These are phyloP conservation scores for Silene noctiflora DNA, from an alignment of 179 eudicot species.

Conservation along the genomic window DNA sequence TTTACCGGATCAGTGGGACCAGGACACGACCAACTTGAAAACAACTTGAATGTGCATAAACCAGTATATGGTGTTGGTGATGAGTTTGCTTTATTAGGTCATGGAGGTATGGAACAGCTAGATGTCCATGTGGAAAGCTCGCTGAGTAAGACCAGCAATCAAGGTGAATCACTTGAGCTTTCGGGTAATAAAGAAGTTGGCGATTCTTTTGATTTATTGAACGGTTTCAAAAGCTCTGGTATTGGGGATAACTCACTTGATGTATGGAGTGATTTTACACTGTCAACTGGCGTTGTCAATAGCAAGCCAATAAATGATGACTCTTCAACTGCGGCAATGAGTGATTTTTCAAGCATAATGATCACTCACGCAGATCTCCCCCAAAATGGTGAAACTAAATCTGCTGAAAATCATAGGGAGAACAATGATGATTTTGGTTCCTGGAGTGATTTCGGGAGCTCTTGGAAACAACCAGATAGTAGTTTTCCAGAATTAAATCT, in stretches of 20 bases:
- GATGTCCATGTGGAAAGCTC: slow-evolving; percentile 14
- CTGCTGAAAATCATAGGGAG: slow-evolving; percentile 19
- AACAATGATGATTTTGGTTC: slow-evolving; percentile 25
- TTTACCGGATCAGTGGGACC: slow-evolving; percentile 27
- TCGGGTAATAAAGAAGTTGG: slow-evolving; percentile 17
- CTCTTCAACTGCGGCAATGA: slow-evolving; percentile 22
- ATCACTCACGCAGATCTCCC: slow-evolving; percentile 15
- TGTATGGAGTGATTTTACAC: slow-evolving; percentile 34
- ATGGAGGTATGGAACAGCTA: slow-evolving; percentile 4
- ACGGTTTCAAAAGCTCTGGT: slow-evolving; percentile 28
- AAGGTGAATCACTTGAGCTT: slow-evolving; percentile 26
- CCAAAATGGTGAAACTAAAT: slow-evolving; percentile 17
- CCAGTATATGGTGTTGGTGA: slow-evolving; percentile 9
- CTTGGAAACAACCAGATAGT: slow-evolving; percentile 14
- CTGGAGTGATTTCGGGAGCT: slow-evolving; percentile 34
- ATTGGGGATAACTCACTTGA: slow-evolving; percentile 15
- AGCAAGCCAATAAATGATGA: slow-evolving; percentile 23
- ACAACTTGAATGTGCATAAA: slow-evolving; percentile 6
- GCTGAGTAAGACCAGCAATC: slow-evolving; percentile 6
- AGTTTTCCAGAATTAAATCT: slow-evolving; percentile 10
- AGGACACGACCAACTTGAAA: slow-evolving; percentile 18
- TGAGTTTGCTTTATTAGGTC: slow-evolving; percentile 22
- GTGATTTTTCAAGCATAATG: slow-evolving; percentile 28
- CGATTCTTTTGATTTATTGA: slow-evolving; percentile 29
- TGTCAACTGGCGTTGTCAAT: slow-evolving; percentile 14